These are phyloP conservation scores for Microascus cirrosus DNA, from an alignment of 2,329 filamentous ascomycete species.

Conservation along the genomic window DNA sequence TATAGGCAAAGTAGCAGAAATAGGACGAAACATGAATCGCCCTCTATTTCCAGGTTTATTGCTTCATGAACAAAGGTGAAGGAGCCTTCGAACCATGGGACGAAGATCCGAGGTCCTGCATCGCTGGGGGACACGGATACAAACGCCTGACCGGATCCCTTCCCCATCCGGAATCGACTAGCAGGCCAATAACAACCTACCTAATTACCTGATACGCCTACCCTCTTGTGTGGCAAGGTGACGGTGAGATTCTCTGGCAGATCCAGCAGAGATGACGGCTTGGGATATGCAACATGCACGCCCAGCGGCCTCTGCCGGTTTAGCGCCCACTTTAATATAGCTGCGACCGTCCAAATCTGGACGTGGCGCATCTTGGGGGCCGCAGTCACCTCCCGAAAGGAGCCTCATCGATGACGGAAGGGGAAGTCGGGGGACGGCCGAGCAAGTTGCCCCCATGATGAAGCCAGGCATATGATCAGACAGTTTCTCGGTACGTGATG, in stretches of 20 bases:
- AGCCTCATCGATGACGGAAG: neutral
- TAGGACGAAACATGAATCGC: neutral
- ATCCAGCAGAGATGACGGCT: neutral
- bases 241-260: neutral
- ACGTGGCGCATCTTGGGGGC: neutral
- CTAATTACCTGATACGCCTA: neutral
- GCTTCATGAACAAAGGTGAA: neutral
- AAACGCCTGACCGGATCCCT: neutral
- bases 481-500: neutral
- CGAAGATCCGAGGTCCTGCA: neutral
- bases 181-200: neutral
- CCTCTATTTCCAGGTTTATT: neutral
- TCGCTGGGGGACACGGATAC: neutral
- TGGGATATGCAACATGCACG: neutral
- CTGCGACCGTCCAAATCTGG: slow-evolving; percentile 4
- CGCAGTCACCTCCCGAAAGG: slow-evolving; percentile 1
- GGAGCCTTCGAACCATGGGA: neutral
- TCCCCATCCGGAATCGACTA: neutral
- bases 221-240: neutral
- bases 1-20: neutral
- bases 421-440: neutral
- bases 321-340: neutral
- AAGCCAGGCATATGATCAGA: neutral
- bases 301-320: neutral
- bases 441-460: neutral